Evolutionary conservation across 2,329 filamentous ascomycete genomes (phyloP).

Genomic region (Spiromastix sp.): DNA sequence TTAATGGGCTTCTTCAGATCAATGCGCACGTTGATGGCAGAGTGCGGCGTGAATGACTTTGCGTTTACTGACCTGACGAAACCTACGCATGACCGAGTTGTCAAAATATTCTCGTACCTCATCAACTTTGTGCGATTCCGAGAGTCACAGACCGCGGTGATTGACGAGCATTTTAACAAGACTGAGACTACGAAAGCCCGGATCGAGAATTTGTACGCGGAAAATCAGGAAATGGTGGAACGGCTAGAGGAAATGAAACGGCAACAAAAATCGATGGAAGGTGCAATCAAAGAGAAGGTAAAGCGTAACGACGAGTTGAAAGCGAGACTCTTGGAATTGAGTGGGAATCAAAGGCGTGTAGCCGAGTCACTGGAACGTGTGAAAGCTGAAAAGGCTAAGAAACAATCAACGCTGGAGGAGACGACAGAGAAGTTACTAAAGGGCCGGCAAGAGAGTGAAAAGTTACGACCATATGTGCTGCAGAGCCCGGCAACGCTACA

Average conservation of each 20-base stretch:
- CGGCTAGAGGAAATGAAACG: conserved; percentile 70
- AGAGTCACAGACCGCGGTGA: conserved; percentile 78
- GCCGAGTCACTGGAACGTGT: conserved; percentile 72
- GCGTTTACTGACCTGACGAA: conserved; percentile 85
- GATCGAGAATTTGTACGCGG: conserved; percentile 74
- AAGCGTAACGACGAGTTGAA: conserved; percentile 81
- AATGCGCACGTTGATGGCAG: conserved; percentile 61
- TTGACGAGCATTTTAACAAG: conserved; percentile 90
- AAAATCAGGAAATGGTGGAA: conserved; percentile 79
- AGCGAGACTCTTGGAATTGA: conserved; percentile 66
- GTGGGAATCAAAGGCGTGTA: conserved; percentile 71
- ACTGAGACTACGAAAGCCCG: conserved; percentile 74
- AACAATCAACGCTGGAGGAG: conserved; percentile 51
- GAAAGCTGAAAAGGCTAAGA: conserved; percentile 66
- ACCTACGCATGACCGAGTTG: conserved; percentile 78
- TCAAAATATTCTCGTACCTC: conserved; percentile 93
- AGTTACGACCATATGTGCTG: conserved; percentile 82
- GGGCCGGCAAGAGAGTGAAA: conserved; percentile 73
- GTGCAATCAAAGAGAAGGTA: conserved; percentile 72
- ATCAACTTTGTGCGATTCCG: conserved; percentile 99
- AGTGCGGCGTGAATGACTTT: conserved; percentile 90
- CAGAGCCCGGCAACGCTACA: conserved; percentile 81
- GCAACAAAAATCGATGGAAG: conserved; percentile 71
- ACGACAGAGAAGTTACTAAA: conserved; percentile 46
- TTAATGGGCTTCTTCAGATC: conserved; percentile 93